These are phyloP conservation scores for Termitomyces sp. DNA, from an alignment of 768 basidiomycete genomes.

Conservation along the genomic window DNA sequence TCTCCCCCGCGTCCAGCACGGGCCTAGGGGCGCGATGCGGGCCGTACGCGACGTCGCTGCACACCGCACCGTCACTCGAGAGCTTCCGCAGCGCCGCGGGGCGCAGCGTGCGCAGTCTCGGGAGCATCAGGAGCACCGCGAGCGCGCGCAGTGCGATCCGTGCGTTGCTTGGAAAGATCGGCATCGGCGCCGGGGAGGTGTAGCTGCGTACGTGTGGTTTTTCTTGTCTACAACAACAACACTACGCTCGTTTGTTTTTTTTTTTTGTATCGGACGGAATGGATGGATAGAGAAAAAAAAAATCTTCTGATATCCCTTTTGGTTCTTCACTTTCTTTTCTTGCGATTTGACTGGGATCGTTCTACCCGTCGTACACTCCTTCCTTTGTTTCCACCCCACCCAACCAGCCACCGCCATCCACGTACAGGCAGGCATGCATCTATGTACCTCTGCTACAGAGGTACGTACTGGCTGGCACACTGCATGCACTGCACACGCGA, in stretches of 20 bases:
- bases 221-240: no score
- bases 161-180: conserved; percentile 33
- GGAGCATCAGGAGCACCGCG: conserved; percentile 35
- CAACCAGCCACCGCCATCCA: no score
- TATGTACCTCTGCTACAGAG: no score
- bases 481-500: no score
- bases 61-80: conserved; percentile 37
- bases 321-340: no score
- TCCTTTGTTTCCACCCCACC: no score
- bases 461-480: no score
- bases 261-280: neutral
- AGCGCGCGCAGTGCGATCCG: conserved; percentile 31
- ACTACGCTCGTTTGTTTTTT: neutral
- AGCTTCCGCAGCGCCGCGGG: conserved; percentile 39
- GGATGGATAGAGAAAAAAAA: neutral
- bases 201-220: no score
- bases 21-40: neutral
- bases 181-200: conserved; percentile 9
- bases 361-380: no score
- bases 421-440: no score
- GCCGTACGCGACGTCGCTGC: conserved; percentile 18
- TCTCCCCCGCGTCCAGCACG: neutral
- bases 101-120: conserved; percentile 38
- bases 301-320: no score
- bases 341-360: no score